Base-by-base conservation (phyloP, 805 yeast genomes). In the Candida ortonii region DNA sequence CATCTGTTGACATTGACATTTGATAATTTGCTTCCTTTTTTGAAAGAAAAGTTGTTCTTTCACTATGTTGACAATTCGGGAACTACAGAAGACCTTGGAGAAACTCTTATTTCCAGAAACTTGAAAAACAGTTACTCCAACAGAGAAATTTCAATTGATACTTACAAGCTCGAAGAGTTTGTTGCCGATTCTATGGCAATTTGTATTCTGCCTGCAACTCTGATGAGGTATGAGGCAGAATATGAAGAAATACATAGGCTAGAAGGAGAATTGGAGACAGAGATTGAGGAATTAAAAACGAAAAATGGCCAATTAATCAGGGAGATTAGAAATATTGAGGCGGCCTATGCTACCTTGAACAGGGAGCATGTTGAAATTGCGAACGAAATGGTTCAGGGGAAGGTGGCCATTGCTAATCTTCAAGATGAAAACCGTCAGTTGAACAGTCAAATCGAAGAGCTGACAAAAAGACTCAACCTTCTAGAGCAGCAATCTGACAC, bases 361-460 rank as follows among this genome's bases (percentile, higher is more conserved):
- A 69, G 76, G 41, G 96, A 89, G 52, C 97, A 93, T 58, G 76
- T 88, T 18, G 83, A 76, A 35, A 76, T 88, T 23, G 95, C 95
- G 4, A 90, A 89, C 60, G 86, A 80, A 46, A 76, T 93, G 79
- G 87, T 90, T 21, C 77, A 76, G 44, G 81, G 84, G 24, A 80
- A 93, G 51, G 74, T 89, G 25, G 73, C 68, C 34, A 67, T 84
- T 16, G 96, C 94, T 2, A 80, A 82, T 21, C 57, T 90, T 16
- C 67, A 72, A 31, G 90, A 85, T 48, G 95, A 86, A 39, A 84
- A 85, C 41, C 70, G 65, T 16, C 84, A 79, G 28, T 61, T 88
- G 31, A 55, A 62, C 17, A 53, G 57, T 2, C 73, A 68, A 34
- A 71, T 80, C 24, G 61, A 56, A 2, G 76, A 70, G 8, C 60